Base-by-base conservation (phyloP, 1,139 yeast species). In the Magnusiomyces tetraspermus region DNA sequence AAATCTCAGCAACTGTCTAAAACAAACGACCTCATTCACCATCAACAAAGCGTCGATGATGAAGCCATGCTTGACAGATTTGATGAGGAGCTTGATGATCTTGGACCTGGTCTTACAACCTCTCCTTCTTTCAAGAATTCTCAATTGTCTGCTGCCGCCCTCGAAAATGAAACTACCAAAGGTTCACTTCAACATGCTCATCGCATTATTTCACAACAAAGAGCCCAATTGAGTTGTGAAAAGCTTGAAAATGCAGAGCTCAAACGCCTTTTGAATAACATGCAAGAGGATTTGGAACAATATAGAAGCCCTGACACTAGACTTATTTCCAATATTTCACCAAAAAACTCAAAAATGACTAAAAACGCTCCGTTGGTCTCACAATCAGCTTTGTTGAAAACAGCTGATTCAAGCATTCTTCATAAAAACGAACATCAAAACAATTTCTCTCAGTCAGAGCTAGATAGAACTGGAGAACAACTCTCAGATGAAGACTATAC, bases 151-250 rank as follows among this genome's bases (percentile, higher is more conserved):
- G 74, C 78, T 57, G 70, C 77, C 1, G 79, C 76, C 17, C 69
- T 84, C 48, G 90, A 85, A 63, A 71, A 78, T 5, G 90, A 86
- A 61, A 82, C 90, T 0, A 71, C 85, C 59, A 75, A 77, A 58
- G 77, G 86, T 0, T 82, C 86, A 15, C 72, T 87, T 59, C 74
- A 74, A 28, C 86, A 79, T 65, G 85, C 92, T 3, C 82, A 83
- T 61, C 74, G 77, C 56, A 60, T 63, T 55, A 60, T 68, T 46
- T 56, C 60, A 24, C 61, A 57, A n/a, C 56, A 66, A 45, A 60
- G 66, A 26, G 60, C 56, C 42, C 59, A 65, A 15, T 54, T 67
- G 11, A 60, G 63, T 33, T 63, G 63, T 49, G 74, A 71, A 48
- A 64, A 68, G 44, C 49, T 61, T n/a, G 73, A 69, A 51, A 68